phyloP scores from a whole-genome alignment of 2,329 filamentous ascomycete genomes.

The Davidsoniella neocaledoniae region DNA sequence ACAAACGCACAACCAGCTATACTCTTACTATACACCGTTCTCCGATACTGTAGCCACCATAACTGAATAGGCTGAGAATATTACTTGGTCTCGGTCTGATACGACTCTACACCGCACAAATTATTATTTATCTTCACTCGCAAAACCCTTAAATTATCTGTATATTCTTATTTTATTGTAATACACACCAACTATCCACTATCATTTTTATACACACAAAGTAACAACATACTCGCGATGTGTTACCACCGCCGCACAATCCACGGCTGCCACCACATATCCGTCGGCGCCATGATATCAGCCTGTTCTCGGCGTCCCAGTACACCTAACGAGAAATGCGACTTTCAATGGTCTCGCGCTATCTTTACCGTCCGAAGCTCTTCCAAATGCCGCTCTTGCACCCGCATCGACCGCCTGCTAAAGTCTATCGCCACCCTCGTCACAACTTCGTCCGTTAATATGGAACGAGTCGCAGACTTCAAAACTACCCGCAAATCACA shows the following conservation, averaged over 20 bases:
- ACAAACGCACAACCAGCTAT: too few relatives aligned
- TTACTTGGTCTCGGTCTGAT: too few relatives aligned
- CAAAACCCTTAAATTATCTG: not conserved
- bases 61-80: too few relatives aligned
- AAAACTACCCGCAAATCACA: not conserved
- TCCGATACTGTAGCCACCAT: too few relatives aligned
- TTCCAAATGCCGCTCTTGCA: slow-evolving; percentile 7
- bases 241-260: slow-evolving; percentile 14
- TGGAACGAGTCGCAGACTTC: slow-evolving; percentile 7
- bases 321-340: not conserved
- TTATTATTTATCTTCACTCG: too few relatives aligned
- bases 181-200: not conserved
- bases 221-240: slow-evolving; percentile 11
- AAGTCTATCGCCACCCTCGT: slow-evolving; percentile 7
- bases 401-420: slow-evolving; percentile 4
- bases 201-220: not conserved
- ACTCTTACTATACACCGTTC: too few relatives aligned
- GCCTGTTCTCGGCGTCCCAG: slow-evolving; percentile 3
- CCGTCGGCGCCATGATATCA: slow-evolving; percentile 9
- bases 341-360: slow-evolving; percentile 12
- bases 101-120: too few relatives aligned
- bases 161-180: not conserved
- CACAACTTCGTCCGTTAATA: slow-evolving; percentile 4
- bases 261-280: slow-evolving; percentile 15
- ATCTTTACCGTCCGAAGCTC: slow-evolving; percentile 10